A percentile compares a stretch with the other conserved stretches of the same genome.
Conservation (phyloP, 2,329 filamentous ascomycete genomes). For the Penicillium thymicola region DNA sequence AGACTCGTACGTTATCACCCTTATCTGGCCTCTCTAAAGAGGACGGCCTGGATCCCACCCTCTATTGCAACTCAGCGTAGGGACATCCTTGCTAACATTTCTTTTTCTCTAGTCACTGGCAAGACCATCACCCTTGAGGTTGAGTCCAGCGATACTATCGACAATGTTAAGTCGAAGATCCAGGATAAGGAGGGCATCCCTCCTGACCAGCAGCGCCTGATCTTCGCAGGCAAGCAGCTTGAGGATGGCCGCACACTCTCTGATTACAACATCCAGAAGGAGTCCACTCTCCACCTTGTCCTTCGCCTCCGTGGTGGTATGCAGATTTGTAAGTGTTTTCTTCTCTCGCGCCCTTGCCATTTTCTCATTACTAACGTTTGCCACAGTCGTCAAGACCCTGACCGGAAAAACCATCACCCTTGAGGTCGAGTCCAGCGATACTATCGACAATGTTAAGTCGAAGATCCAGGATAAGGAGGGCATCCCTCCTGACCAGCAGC, state of each 20-base stretch:
- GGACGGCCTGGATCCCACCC: not conserved
- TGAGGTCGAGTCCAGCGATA: slow-evolving; percentile 50
- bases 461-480: slow-evolving; percentile 61
- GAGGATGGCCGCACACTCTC: slow-evolving; percentile 56
- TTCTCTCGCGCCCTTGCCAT: not conserved
- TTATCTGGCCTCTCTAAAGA: slow-evolving; percentile 2
- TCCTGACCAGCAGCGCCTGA: slow-evolving; percentile 57
- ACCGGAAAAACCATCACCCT: slow-evolving; percentile 55
- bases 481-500: slow-evolving; percentile 58
- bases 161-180: slow-evolving; percentile 59
- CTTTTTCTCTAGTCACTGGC: slow-evolving; percentile 48
- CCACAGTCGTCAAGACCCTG: slow-evolving; percentile 55
- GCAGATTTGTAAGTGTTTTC: slow-evolving; percentile 56
- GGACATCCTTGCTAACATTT: not conserved
- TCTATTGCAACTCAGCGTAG: slow-evolving; percentile 14
- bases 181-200: slow-evolving; percentile 60
- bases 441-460: slow-evolving; percentile 56
- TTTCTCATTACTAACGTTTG: slow-evolving; percentile 13
- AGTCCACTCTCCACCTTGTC: slow-evolving; percentile 69
- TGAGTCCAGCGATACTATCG: slow-evolving; percentile 48
- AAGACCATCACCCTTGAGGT: slow-evolving; percentile 49
- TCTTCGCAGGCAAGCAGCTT: slow-evolving; percentile 58
- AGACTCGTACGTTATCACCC: slow-evolving; percentile 70
- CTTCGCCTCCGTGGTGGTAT: slow-evolving; percentile 66
- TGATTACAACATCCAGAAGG: slow-evolving; percentile 58